Conservation (phyloP, 1,139 yeast species). For the Kodamaea suecica region DNA sequence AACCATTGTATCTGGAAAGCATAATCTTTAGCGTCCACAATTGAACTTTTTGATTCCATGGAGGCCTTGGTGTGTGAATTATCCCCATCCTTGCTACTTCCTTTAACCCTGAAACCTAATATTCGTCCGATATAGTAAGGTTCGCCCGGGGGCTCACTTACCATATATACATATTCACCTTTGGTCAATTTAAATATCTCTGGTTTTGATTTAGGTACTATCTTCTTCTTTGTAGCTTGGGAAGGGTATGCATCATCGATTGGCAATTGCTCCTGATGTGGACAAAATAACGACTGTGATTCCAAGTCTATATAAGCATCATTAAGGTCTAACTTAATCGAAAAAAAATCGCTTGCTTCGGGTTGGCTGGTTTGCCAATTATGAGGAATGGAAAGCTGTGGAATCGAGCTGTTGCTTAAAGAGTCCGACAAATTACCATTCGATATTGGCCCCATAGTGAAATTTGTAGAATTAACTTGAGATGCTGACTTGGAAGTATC, state of each 20-base stretch:
- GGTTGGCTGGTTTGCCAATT: conserved; percentile 42
- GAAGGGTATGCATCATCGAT: conserved; percentile 12
- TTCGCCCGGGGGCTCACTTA: conserved; percentile 93
- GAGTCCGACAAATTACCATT: not conserved
- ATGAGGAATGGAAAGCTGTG: conserved; percentile 21
- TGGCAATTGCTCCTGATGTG: conserved; percentile 21
- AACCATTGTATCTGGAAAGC: conserved; percentile 84
- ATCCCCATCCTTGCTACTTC: conserved; percentile 7
- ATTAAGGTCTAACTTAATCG: conserved; percentile 31
- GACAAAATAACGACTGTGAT: conserved; percentile 35
- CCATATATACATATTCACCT: conserved; percentile 76
- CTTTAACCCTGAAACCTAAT: conserved; percentile 63
- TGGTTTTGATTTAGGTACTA: conserved; percentile 11
- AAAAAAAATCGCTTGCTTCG: conserved; percentile 31
- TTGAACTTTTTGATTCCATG: not conserved
- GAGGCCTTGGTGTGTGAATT: conserved; percentile 1
- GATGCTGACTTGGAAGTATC: not conserved
- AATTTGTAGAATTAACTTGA: too few relatives aligned
- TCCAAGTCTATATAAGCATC: conserved; percentile 35
- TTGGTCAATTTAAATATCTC: conserved; percentile 31
- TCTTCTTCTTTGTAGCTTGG: conserved; percentile 16
- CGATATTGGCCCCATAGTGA: too few relatives aligned
- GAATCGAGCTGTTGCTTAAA: not conserved
- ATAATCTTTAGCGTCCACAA: conserved; percentile 45
- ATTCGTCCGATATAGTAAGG: conserved; percentile 88